Conservation (phyloP, 2,329 filamentous ascomycete genomes). For the Diaporthe vexans region DNA sequence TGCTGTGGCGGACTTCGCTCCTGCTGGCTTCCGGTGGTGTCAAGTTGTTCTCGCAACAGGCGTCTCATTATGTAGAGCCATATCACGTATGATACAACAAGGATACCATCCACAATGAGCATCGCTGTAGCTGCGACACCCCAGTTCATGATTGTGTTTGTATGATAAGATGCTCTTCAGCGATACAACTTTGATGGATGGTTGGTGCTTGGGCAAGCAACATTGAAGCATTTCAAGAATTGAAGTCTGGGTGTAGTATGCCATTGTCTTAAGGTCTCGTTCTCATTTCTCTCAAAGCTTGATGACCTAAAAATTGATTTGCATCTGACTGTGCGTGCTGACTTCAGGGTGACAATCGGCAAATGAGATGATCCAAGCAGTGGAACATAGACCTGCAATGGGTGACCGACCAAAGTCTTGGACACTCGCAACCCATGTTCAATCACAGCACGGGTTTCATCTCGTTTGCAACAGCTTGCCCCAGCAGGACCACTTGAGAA, state of each 20-base stretch:
- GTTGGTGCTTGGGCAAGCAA: not conserved
- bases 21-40: not conserved
- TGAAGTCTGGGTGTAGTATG: not conserved
- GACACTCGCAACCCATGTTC: not conserved
- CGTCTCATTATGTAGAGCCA: slow-evolving; percentile 14
- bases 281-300: not conserved
- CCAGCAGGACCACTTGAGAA: not conserved
- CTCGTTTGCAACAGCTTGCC: not conserved
- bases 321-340: not conserved
- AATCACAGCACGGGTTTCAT: not conserved
- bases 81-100: not conserved
- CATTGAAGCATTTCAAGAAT: not conserved
- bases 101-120: not conserved
- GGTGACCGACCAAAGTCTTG: not conserved
- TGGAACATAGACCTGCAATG: not conserved
- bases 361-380: not conserved
- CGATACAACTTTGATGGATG: too few relatives aligned
- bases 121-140: slow-evolving; percentile 3
- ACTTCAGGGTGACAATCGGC: too few relatives aligned
- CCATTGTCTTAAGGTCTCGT: not conserved
- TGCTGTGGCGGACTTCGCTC: not conserved
- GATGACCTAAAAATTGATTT: not conserved
- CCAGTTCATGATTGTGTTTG: not conserved
- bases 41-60: not conserved
- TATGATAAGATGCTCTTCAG: not conserved